Evolutionary conservation across 768 basidiomycete genomes (phyloP), one percentile per base, ranked within the genome.

Genomic region (Rhizopogon salebrosus): DNA sequence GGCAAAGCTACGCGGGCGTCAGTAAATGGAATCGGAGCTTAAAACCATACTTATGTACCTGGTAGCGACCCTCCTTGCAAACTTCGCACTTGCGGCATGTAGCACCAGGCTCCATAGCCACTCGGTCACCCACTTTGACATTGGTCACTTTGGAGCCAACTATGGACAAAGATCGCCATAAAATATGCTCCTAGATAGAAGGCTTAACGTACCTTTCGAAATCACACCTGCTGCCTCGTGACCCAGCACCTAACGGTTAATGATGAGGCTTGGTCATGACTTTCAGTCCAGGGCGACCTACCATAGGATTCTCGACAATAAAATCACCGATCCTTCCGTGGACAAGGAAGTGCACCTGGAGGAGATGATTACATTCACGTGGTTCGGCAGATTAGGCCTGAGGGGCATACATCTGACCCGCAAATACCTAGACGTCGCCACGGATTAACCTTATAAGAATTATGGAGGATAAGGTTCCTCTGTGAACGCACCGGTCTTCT

Each of bases 211-310:
- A 85, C 88, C 80, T 74, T 85, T 86, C 51, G 72, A 73, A 46
- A 97, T 70, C 43, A 92, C 70, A 10, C 92, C 94, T 24, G 92
- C 76, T 2, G 92, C 92, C 72, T 98, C 95, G 64, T 98, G 95
- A 18, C 95, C 95, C 40, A 98, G 84, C 45, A 93, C 88, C 92
- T 90, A 67, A n/a, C 20, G 11, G 6, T 24, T 42, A 41, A 41
- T 52, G 26, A 43, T 45, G 8, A 40, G 35, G 39, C n/a, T 46
- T 13, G 8, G 31, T 20, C 14, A 14, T 23, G 41, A 54, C 9
- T 41, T 16, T 42, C 35, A 11, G 2, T 54, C 54, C 13, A 51
- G 54, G 20, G 49, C 38, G 8, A 53, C 62, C 23, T 61, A 87
- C 89, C 87, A 92, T 93, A 0, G 92, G 91, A 35, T 78, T 78